Base-by-base conservation (phyloP, 192 early-diverging fungal species). In the Linnemannia hyalina region DNA sequence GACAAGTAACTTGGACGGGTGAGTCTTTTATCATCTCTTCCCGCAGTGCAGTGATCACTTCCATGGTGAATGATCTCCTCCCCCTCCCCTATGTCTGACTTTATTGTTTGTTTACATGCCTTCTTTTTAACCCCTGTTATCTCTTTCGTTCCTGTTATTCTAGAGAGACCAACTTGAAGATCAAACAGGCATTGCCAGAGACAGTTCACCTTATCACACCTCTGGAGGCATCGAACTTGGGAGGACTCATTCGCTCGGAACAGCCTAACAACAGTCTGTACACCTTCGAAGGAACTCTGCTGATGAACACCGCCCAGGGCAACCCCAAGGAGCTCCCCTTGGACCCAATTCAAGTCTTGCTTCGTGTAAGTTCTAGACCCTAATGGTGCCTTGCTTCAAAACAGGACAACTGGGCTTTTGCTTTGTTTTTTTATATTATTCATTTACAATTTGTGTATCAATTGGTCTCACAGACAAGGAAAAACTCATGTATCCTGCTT, bases 121-220 rank as follows among this genome's bases (percentile, higher is more conserved):
- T 65, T 11, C 29, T 65, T 65, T 11, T 65, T 65, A 35, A 65
- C 38, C 38, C 40, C 38, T 18, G 35, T 23, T 65, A 7, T 57
- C 55, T 9, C 6, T 6, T 55, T 60, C 55, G 6, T 60, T 26
- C 40, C 10, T 6, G 42, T 22, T 29, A 54, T 54, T 70, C 49
- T 77, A 95, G 98, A 72, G 98, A 99, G 89, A 98, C 97, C 26
- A 99, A 99, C 87, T 90, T 99, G 63, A 99, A 99, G 86, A 97
- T 99, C 76, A 97, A 97, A 80, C 98, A 99, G 89, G 97, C 94
- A 8, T 80, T 96, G 3, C 93, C 95, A 20, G 96, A 99, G 81
- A 99, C 98, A 5, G 91, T 95, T 2, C 87, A 90, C 57, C 42
- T 96, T 38, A 84, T 96, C 54, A 95, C 94, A 13, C 94, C 97